Conservation (phyloP, 352 stramenopile genomes). For the Phytophthora citricola region DNA sequence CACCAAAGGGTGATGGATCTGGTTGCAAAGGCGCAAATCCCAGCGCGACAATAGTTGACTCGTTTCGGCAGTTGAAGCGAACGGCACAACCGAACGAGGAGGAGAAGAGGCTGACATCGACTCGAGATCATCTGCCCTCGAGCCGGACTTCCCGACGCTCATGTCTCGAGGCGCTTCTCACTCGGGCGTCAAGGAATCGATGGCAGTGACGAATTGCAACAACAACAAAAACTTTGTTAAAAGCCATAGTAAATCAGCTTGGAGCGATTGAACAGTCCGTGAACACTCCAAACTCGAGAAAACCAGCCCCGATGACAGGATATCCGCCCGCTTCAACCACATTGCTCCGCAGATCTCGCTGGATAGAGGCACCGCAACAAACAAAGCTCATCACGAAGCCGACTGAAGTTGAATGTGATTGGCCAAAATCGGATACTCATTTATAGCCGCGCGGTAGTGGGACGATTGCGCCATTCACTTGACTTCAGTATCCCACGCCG, state of each 20-base stretch:
- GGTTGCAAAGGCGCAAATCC: slow-evolving; percentile 3
- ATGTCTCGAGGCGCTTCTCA: slow-evolving; percentile 33
- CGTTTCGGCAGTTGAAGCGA: slow-evolving; percentile 36
- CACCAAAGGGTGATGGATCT: too few species aligned
- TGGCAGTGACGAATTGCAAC: not conserved
- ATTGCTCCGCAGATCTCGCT: slow-evolving; percentile 13
- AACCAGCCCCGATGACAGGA: not conserved
- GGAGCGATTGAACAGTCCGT: slow-evolving; percentile 15
- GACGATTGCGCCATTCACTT: slow-evolving; percentile 42
- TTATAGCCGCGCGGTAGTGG: slow-evolving; percentile 24
- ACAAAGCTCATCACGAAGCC: slow-evolving; percentile 22
- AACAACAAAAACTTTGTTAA: not conserved
- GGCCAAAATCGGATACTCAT: slow-evolving; percentile 4
- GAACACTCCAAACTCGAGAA: slow-evolving; percentile 7
- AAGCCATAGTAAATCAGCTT: slow-evolving; percentile 8
- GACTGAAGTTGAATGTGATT: slow-evolving; percentile 17
- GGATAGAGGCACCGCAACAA: slow-evolving; percentile 20
- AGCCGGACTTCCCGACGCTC: slow-evolving; percentile 27
- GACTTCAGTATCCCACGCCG: slow-evolving; percentile 26
- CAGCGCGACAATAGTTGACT: not conserved
- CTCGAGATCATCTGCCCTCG: slow-evolving; percentile 34
- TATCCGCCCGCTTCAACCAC: slow-evolving; percentile 13
- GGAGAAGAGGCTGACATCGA: slow-evolving; percentile 33
- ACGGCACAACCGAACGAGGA: slow-evolving; percentile 32
- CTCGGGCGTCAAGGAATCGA: slow-evolving; percentile 12